Conservation (phyloP, 352 stramenopile species). For the Pythium phragmitis region DNA sequence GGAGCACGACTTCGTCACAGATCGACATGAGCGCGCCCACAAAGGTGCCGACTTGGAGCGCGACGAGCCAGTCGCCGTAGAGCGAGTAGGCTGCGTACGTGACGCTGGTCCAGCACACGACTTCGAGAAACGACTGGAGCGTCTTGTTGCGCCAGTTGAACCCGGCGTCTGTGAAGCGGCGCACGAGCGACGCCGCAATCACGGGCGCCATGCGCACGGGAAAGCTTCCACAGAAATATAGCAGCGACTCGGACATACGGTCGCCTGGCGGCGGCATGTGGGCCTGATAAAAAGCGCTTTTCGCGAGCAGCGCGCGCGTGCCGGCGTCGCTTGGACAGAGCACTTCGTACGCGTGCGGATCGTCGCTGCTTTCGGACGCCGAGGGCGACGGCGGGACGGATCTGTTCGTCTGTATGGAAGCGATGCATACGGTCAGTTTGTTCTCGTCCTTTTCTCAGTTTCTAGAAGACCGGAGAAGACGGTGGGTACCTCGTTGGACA, state of each 20-base stretch:
- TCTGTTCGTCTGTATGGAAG: too few relatives aligned
- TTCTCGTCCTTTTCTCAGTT: not conserved
- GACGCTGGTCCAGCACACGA: constrained; percentile 70
- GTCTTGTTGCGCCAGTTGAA: constrained; percentile 86
- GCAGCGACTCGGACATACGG: constrained; percentile 47
- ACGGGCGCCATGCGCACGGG: constrained; percentile 49
- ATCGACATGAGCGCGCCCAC: constrained; percentile 80
- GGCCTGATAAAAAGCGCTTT: constrained; percentile 53
- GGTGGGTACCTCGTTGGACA: constrained; percentile 4
- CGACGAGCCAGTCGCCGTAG: constrained; percentile 53
- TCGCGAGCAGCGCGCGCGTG: constrained; percentile 44
- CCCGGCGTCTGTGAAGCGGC: constrained; percentile 64
- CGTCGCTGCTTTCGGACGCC: constrained; percentile 27
- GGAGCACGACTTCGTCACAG: constrained; percentile 73
- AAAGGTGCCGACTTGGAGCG: constrained; percentile 69
- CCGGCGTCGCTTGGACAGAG: constrained; percentile 45
- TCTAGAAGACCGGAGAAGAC: not conserved
- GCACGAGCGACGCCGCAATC: constrained; percentile 49
- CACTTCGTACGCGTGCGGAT: constrained; percentile 54
- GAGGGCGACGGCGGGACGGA: constrained; percentile 1
- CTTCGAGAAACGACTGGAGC: constrained; percentile 80
- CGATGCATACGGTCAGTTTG: too few relatives aligned
- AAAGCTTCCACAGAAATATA: constrained; percentile 64
- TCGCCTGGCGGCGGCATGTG: constrained; percentile 47
- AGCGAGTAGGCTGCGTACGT: constrained; percentile 64